These are phyloP conservation scores for Stagonosporopsis cucurbitacearum DNA, from an alignment of 2,329 filamentous ascomycete genomes.

Conservation along the genomic window DNA sequence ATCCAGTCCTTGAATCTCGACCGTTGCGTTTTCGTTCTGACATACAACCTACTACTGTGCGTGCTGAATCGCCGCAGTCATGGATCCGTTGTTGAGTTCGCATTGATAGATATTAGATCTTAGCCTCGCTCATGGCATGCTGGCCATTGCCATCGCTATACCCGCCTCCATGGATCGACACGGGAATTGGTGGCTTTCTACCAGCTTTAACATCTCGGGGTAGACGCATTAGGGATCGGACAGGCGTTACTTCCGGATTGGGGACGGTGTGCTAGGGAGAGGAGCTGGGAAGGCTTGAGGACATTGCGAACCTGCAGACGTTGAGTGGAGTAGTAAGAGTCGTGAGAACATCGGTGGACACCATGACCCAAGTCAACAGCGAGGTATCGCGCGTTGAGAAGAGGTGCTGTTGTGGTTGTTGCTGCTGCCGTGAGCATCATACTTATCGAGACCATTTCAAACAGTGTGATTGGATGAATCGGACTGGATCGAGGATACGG, in stretches of 20 bases:
- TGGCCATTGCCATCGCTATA: slow-evolving; percentile 50
- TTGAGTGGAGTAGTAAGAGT: slow-evolving; percentile 28
- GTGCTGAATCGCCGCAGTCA: slow-evolving; percentile 60
- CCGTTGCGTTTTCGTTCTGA: no score
- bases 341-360: slow-evolving; percentile 26
- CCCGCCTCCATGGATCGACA: slow-evolving; percentile 41
- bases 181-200: slow-evolving; percentile 44
- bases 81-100: slow-evolving; percentile 57
- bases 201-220: slow-evolving; percentile 28
- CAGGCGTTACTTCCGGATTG: slow-evolving; percentile 43
- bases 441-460: not conserved
- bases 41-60: no score
- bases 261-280: not conserved
- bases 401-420: not conserved
- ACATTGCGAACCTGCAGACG: slow-evolving; percentile 27
- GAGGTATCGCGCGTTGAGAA: not conserved
- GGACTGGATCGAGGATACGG: not conserved
- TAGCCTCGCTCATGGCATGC: slow-evolving; percentile 49
- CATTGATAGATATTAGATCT: no score
- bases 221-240: slow-evolving; percentile 48
- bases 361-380: slow-evolving; percentile 30
- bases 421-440: not conserved
- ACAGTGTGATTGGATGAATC: not conserved
- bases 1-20: not conserved
- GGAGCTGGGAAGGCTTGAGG: slow-evolving; percentile 22